Base-by-base conservation (phyloP, 2,329 filamentous ascomycete genomes). In the Botrytis elliptica region DNA sequence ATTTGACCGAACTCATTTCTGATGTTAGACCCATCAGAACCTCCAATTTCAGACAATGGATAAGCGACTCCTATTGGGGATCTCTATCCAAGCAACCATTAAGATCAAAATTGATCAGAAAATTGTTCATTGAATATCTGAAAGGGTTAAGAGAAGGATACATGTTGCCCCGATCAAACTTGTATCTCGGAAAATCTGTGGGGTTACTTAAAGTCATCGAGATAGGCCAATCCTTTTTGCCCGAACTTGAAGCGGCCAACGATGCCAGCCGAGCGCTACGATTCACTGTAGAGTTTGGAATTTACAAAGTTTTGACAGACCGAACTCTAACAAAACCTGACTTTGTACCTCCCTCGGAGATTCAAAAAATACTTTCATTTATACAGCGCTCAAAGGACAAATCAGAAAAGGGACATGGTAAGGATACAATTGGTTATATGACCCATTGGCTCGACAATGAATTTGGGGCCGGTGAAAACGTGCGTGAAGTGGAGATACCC, bases 1-100 rank as follows among this genome's bases (percentile, higher is more conserved):
- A 65, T 46, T 46, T 33, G 12, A 29, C 12, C 40, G n/a, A 22
- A 22, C n/a, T 46, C 8, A 8, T 9, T 46, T 16, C 29, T 8
- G 63, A 33, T 42, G 1, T 5, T 46, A 6, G 0, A 14, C 18
- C 18, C 20, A 1, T 5, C 6, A 25, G 10, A 65, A 36, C 42
- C 22, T 12, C 29, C 5, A 4, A 65, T 29, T 65, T 46, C 18
- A 36, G 10, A 33, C 1, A 16, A 8, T 16, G 9, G 42, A 46
- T 16, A 33, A 29, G 6, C 9, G 2, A 36, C 7, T 33, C 40
- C 0, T 46, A 22, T 22, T 65, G n/a, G 63, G 20, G 2, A 46
- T 22, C 3, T 12, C 1, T 25, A 7, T 18, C 20, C 5, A 7
- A 20, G 18, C 12, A 20, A 1, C 5, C 20, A 16, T 8, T 6